phyloP scores from a whole-genome alignment of 192 early-diverging fungal species.

The Funneliformis mosseae region DNA sequence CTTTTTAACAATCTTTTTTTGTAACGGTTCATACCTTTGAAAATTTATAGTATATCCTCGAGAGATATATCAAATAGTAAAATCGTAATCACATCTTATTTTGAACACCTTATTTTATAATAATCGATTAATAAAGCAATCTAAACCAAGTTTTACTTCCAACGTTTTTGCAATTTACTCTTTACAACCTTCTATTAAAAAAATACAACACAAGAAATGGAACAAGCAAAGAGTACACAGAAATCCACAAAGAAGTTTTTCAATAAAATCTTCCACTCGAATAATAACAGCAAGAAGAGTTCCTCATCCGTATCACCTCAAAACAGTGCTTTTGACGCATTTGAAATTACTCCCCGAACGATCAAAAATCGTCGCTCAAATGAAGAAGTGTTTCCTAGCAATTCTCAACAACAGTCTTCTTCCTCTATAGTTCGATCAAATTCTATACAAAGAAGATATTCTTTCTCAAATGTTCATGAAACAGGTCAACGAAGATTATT shows the following conservation, averaged over 20 bases:
- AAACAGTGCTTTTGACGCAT: neutral
- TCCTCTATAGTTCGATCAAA: neutral
- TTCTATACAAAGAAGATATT: conserved; percentile 20
- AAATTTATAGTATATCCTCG: too few species aligned
- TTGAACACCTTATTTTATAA: too few species aligned
- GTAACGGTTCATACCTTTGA: too few species aligned
- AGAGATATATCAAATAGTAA: too few species aligned
- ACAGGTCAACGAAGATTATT: conserved; percentile 8
- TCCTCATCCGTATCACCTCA: neutral
- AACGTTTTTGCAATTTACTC: too few species aligned
- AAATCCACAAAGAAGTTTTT: conserved; percentile 19
- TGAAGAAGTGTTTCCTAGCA: neutral
- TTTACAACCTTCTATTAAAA: too few species aligned
- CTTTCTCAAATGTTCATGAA: conserved; percentile 29
- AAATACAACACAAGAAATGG: neutral
- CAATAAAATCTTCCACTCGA: conserved; percentile 16
- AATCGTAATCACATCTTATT: too few species aligned
- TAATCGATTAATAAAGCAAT: too few species aligned
- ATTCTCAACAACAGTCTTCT: too few species aligned
- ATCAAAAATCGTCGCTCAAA: neutral
- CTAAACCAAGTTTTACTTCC: too few species aligned
- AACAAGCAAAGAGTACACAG: neutral
- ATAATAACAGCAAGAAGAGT: neutral
- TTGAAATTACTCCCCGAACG: neutral
- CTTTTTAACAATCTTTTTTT: too few species aligned